phyloP scores from a whole-genome alignment of 2,329 filamentous ascomycete genomes.

The Aureobasidium sp. region DNA sequence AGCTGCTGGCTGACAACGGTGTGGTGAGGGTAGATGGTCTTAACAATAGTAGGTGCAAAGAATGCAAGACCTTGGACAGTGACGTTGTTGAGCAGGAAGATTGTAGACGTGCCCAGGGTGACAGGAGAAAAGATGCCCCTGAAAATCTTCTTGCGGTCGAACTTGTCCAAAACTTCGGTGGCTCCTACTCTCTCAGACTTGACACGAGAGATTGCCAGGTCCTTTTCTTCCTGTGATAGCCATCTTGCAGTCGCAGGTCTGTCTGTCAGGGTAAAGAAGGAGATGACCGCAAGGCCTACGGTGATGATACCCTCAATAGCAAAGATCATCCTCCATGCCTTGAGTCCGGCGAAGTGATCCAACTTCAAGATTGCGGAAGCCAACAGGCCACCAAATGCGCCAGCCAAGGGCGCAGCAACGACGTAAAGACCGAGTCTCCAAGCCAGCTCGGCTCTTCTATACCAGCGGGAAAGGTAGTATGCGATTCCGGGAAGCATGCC shows the following conservation, averaged over 20 bases:
- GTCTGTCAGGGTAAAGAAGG: slow-evolving; percentile 61
- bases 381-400: slow-evolving; percentile 64
- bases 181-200: slow-evolving; percentile 61
- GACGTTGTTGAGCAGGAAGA: slow-evolving; percentile 61
- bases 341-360: slow-evolving; percentile 49
- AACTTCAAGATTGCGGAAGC: slow-evolving; percentile 56
- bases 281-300: slow-evolving; percentile 49
- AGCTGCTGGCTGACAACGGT: slow-evolving; percentile 59
- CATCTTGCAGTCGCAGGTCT: slow-evolving; percentile 61
- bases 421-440: slow-evolving; percentile 64
- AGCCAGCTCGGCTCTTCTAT: slow-evolving; percentile 59
- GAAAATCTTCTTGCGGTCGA: slow-evolving; percentile 53
- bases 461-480: slow-evolving; percentile 46
- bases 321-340: slow-evolving; percentile 64
- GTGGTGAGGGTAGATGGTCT: slow-evolving; percentile 56
- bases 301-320: slow-evolving; percentile 64
- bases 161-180: slow-evolving; percentile 56
- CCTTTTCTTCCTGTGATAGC: slow-evolving; percentile 59
- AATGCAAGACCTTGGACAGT: slow-evolving; percentile 65
- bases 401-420: slow-evolving; percentile 62
- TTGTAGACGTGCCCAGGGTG: slow-evolving; percentile 48
- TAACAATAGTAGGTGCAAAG: slow-evolving; percentile 64
- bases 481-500: slow-evolving; percentile 69
- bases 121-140: slow-evolving; percentile 60
- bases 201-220: slow-evolving; percentile 58